These are phyloP conservation scores for Botrytis paeoniae DNA, from an alignment of 2,329 filamentous ascomycete genomes.

Conservation along the genomic window DNA sequence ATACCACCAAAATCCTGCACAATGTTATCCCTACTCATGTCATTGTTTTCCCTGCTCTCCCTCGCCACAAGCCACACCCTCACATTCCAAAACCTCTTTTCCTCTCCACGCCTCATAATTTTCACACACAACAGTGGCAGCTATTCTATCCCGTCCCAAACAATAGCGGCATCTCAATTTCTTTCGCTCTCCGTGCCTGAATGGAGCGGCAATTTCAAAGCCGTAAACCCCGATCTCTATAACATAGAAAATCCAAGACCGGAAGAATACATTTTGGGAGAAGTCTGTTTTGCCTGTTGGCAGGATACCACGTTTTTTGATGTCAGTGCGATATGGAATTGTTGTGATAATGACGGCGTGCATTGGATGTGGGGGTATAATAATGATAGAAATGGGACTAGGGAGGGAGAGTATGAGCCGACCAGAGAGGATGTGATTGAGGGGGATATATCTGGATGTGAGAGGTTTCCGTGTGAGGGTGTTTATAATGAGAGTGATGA, in stretches of 20 bases:
- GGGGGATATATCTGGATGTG: not conserved
- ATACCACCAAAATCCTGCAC: not conserved
- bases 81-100: conserved; percentile 13
- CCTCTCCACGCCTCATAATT: not conserved
- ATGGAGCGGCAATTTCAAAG: conserved; percentile 9
- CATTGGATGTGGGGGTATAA: conserved; percentile 13
- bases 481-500: conserved; percentile 4
- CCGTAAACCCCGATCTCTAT: not conserved
- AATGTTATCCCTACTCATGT: not conserved
- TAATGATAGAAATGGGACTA: not conserved
- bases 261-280: not conserved
- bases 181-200: not conserved
- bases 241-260: not conserved
- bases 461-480: not conserved
- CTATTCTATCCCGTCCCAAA: not conserved
- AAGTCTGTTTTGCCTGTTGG: conserved; percentile 13
- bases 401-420: not conserved
- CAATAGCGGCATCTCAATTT: not conserved
- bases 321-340: conserved; percentile 15
- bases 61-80: not conserved
- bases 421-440: not conserved
- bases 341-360: conserved; percentile 6
- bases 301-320: not conserved
- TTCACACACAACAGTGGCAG: not conserved
- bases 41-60: not conserved